Evolutionary conservation across 768 basidiomycete genomes (phyloP).

Genomic region (Lentinula guzmanii): DNA sequence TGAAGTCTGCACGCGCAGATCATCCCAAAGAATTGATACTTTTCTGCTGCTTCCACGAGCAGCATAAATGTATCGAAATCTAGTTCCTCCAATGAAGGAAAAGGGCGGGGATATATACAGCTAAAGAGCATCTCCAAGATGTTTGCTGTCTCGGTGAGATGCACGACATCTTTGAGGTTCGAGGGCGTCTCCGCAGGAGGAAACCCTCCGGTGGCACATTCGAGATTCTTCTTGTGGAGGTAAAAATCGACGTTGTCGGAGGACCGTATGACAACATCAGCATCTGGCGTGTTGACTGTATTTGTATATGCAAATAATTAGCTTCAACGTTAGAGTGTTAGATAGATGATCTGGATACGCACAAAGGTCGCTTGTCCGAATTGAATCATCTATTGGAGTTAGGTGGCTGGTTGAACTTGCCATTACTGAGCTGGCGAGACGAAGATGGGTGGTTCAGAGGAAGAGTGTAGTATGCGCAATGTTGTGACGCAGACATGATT

Average conservation of each 20-base stretch:
- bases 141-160: slow-evolving; percentile 2
- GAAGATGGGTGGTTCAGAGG: background rate
- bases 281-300: background rate
- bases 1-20: slow-evolving; percentile 4
- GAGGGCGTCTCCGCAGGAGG: background rate
- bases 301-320: background rate
- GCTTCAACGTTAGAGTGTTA: background rate
- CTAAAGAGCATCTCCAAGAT: slow-evolving; percentile 5
- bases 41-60: slow-evolving; percentile 7
- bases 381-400: background rate
- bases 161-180: background rate
- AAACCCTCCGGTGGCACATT: slow-evolving; percentile 3
- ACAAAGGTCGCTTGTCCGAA: background rate
- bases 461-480: background rate
- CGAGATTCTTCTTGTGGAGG: slow-evolving; percentile 3
- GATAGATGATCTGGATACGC: background rate
- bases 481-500: background rate
- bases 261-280: slow-evolving; percentile 4
- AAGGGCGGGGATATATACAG: slow-evolving; percentile 4
- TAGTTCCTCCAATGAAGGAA: slow-evolving; percentile 1
- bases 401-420: background rate
- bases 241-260: slow-evolving; percentile 6
- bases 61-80: background rate
- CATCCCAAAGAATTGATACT: slow-evolving; percentile 6
- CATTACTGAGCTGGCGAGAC: background rate